A percentile compares a stretch with the other conserved stretches of the same genome.
These are phyloP conservation scores for Phytophthora pluvialis DNA, from an alignment of 352 stramenopile species.

Conservation along the genomic window DNA sequence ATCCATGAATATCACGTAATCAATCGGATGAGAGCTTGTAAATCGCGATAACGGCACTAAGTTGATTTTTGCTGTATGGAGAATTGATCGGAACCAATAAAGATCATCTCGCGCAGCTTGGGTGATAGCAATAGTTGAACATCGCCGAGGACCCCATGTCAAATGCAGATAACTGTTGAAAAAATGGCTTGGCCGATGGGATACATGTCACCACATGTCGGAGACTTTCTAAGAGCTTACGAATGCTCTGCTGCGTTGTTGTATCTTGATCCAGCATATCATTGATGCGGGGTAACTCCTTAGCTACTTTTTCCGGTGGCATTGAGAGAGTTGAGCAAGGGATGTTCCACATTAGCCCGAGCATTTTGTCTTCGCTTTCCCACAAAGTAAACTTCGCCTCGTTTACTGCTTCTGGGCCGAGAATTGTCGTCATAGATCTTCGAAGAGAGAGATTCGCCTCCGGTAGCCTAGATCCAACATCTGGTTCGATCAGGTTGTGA, in stretches of 20 bases:
- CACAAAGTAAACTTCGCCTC: constrained; percentile 14
- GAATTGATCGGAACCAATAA: constrained; percentile 5
- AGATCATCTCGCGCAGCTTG: constrained; percentile 2
- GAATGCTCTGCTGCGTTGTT: background rate
- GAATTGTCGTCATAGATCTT: constrained; percentile 4
- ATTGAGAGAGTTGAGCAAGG: constrained; percentile 3
- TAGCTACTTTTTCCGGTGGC: constrained; percentile 10
- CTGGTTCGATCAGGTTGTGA: constrained; percentile 16
- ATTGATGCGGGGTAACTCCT: background rate
- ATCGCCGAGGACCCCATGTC: background rate
- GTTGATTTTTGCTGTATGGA: background rate
- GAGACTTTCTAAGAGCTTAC: constrained; percentile 11
- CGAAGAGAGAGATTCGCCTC: constrained; percentile 8
- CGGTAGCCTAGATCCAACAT: background rate
- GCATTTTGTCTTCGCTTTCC: constrained; percentile 9
- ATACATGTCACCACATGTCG: constrained; percentile 14
- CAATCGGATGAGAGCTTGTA: background rate
- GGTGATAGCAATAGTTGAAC: background rate
- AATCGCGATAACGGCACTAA: constrained; percentile 3
- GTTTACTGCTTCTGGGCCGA: constrained; percentile 11
- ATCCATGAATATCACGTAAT: constrained; percentile 18
- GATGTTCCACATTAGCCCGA: constrained; percentile 15
- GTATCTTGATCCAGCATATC: background rate
- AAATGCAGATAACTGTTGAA: constrained; percentile 4
- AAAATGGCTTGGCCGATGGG: constrained; percentile 7